A percentile compares a stretch with the other conserved stretches of the same genome.
Evolutionary conservation across 1,284 basidiomycete genomes (phyloP).

Genomic region (Leccinum solheimii): DNA sequence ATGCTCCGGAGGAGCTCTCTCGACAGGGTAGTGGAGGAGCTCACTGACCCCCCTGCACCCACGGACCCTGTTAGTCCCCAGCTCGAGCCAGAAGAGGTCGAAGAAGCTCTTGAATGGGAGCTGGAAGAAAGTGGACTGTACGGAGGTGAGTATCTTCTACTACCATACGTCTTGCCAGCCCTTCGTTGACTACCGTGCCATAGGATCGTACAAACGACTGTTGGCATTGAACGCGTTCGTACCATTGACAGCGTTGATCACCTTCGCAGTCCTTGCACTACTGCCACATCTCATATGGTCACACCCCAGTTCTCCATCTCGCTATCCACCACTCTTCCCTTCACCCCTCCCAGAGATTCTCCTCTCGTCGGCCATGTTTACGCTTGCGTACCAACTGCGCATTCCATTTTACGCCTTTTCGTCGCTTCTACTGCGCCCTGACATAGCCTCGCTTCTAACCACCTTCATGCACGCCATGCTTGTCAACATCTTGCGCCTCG

Average conservation of each 20-base stretch:
- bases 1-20: conserved; percentile 37
- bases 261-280: conserved; percentile 49
- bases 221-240: conserved; percentile 56
- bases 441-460: conserved; percentile 46
- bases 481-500: conserved; percentile 54
- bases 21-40: conserved; percentile 49
- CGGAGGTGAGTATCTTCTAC: conserved; percentile 43
- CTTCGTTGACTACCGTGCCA: conserved; percentile 8
- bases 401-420: conserved; percentile 46
- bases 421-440: conserved; percentile 32
- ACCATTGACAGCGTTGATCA: conserved; percentile 50
- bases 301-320: conserved; percentile 33
- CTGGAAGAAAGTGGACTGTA: conserved; percentile 62
- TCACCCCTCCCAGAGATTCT: conserved; percentile 62
- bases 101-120: conserved; percentile 51
- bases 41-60: conserved; percentile 14
- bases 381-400: conserved; percentile 57
- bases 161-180: not conserved
- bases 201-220: conserved; percentile 62
- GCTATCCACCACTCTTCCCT: conserved; percentile 49
- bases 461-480: conserved; percentile 50
- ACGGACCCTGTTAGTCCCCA: conserved; percentile 5
- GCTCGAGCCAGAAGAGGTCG: conserved; percentile 31
- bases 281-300: conserved; percentile 52
- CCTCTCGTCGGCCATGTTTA: conserved; percentile 58